Percentiles rank a stretch among this genome's conserved stretches.
These are phyloP conservation scores for Kuraishia molischiana DNA, from an alignment of 805 yeast genomes.

Conservation along the genomic window DNA sequence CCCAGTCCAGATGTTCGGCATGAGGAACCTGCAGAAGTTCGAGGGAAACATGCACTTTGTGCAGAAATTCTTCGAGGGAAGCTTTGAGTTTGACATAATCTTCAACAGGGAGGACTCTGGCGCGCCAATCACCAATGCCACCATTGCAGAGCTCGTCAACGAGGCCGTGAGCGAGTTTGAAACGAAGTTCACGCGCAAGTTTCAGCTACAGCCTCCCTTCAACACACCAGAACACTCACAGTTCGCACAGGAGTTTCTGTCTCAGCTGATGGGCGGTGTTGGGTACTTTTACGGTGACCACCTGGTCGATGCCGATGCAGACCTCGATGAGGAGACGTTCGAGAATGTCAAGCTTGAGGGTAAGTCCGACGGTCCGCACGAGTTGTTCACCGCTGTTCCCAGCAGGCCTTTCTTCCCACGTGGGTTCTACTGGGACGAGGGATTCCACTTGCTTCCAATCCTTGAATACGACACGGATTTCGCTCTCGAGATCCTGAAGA, in stretches of 20 bases:
- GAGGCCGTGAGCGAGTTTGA: conserved; percentile 30
- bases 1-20: conserved; percentile 37
- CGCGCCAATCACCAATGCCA: conserved; percentile 27
- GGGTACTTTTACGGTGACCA: conserved; percentile 83
- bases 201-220: conserved; percentile 48
- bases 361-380: conserved; percentile 63
- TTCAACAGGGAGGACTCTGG: conserved; percentile 39
- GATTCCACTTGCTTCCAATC: conserved; percentile 82
- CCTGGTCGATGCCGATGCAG: conserved; percentile 64
- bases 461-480: conserved; percentile 77
- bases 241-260: conserved; percentile 72
- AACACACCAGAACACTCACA: conserved; percentile 25
- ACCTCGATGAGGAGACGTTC: conserved; percentile 61
- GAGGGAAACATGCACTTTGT: conserved; percentile 73
- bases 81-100: conserved; percentile 63
- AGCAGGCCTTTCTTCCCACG: conserved; percentile 92
- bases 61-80: conserved; percentile 69
- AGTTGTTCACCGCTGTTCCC: conserved; percentile 77
- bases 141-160: conserved; percentile 25
- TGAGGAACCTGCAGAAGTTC: conserved; percentile 50
- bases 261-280: conserved; percentile 84
- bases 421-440: conserved; percentile 99
- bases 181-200: conserved; percentile 38
- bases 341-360: conserved; percentile 41
- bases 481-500: conserved; percentile 65